Evolutionary conservation across 2,329 filamentous ascomycete species (phyloP), one percentile per base, ranked within the genome.

Genomic region (Neobulgaria alba): DNA sequence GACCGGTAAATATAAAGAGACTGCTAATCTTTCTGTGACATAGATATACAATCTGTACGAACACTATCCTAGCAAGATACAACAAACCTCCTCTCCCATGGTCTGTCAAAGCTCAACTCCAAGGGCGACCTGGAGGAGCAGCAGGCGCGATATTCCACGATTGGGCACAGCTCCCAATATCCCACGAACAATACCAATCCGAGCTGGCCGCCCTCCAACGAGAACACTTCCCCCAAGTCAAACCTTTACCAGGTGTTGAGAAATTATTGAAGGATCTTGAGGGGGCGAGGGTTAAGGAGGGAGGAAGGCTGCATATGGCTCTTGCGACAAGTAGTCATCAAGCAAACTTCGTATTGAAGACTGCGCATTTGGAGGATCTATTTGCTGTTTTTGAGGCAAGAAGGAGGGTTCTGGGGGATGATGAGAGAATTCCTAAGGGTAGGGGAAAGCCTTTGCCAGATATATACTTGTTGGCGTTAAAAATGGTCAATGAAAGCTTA

Each of bases 371-470:
- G 26, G 53, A 62, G 2, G 69, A 77, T 26, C 62, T 82, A 33
- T 79, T 82, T 58, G 63, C 67, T 50, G 68, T 77, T 17, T 94
- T 95, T 57, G 73, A 79, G 21, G 59, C 68, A 1, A 64, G 79
- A n/a, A 77, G 85, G 43, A 76, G 80, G 34, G 82, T 98, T 0
- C 67, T 94, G 1, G 92, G 92, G 9, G 92, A 98, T 57, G 90
- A 98, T 60, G 58, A 68, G 5, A 74, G 92, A 37, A 85, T 98
- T 51, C 67, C 73, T 1, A 63, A 72, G 3, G 90, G 90, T 0
- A 69, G 87, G n/a, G 92, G 92, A 10, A 98, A 98, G 65, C 92
- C 92, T 0, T 73, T 90, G 21, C 92, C 90, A 0, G 90, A 98
- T 63, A 98, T 98, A 52, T 96, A 94, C 63, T 66, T 93, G 7